Conservation (phyloP, 768 basidiomycete species). For the Leccinum ochraceum region DNA sequence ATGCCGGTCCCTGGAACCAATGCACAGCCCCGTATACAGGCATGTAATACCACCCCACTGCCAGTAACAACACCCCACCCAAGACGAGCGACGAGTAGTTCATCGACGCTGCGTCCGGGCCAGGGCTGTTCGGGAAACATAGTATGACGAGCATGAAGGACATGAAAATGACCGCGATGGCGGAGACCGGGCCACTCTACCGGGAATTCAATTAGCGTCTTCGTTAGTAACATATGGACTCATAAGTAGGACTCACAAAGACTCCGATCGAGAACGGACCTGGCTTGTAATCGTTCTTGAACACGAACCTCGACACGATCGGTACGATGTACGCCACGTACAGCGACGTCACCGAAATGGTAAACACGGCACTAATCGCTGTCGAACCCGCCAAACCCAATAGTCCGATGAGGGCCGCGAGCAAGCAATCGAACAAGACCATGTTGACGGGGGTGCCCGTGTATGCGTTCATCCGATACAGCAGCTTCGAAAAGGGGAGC, state of each 20-base stretch:
- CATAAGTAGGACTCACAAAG: slow-evolving; percentile 27
- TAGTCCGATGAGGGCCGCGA: slow-evolving; percentile 49
- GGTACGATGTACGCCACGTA: slow-evolving; percentile 48
- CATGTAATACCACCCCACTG: slow-evolving; percentile 64
- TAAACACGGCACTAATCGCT: slow-evolving; percentile 59
- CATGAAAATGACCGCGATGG: slow-evolving; percentile 64
- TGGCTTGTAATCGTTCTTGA: slow-evolving; percentile 42
- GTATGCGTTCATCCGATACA: slow-evolving; percentile 57
- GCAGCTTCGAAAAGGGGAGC: slow-evolving; percentile 52
- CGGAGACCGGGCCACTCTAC: slow-evolving; percentile 54
- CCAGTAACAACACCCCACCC: slow-evolving; percentile 55
- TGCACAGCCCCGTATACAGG: slow-evolving; percentile 65
- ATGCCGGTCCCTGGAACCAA: slow-evolving; percentile 68
- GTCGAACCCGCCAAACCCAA: slow-evolving; percentile 51
- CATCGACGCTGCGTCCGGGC: slow-evolving; percentile 50
- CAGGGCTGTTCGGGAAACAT: slow-evolving; percentile 58
- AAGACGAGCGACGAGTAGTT: slow-evolving; percentile 72
- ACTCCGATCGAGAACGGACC: slow-evolving; percentile 48
- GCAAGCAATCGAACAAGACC: slow-evolving; percentile 50
- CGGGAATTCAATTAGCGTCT: not conserved
- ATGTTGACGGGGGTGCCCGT: slow-evolving; percentile 57
- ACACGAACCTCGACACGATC: slow-evolving; percentile 48
- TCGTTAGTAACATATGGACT: no score
- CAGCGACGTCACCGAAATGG: slow-evolving; percentile 43
- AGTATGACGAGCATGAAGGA: slow-evolving; percentile 58